phyloP scores from a whole-genome alignment of 1,139 yeast species.

The Geotrichum fermentans region DNA sequence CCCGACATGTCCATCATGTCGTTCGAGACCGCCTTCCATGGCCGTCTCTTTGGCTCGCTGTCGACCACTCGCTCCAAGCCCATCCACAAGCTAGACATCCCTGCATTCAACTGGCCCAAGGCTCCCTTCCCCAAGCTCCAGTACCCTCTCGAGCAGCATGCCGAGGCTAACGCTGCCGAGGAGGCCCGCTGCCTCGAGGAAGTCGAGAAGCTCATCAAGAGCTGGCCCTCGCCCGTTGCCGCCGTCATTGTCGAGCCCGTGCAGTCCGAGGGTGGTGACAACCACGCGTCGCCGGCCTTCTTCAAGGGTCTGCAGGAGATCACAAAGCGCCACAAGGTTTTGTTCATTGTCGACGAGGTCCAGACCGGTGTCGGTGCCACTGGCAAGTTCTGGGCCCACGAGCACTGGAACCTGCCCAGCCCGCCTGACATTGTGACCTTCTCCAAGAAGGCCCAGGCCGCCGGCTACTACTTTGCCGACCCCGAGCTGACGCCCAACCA shows the following conservation, averaged over 20 bases:
- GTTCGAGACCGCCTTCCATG: slow-evolving; percentile 74
- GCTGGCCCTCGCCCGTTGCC: slow-evolving; percentile 65
- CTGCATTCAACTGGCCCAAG: slow-evolving; percentile 83
- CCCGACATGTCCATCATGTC: slow-evolving; percentile 71
- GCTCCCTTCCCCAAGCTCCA: slow-evolving; percentile 72
- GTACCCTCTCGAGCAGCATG: slow-evolving; percentile 62
- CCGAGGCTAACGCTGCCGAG: slow-evolving; percentile 54
- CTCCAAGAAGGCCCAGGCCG: slow-evolving; percentile 81
- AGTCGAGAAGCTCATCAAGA: slow-evolving; percentile 52
- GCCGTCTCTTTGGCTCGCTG: slow-evolving; percentile 74
- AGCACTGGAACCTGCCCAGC: slow-evolving; percentile 65
- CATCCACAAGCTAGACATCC: slow-evolving; percentile 76
- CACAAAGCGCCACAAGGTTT: slow-evolving; percentile 60
- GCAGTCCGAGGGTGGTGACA: slow-evolving; percentile 86
- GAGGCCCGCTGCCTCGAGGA: slow-evolving; percentile 61
- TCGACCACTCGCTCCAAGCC: slow-evolving; percentile 79
- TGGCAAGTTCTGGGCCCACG: slow-evolving; percentile 83
- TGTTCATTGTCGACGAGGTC: slow-evolving; percentile 75
- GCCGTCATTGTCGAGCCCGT: slow-evolving; percentile 75
- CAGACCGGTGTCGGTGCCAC: slow-evolving; percentile 88
- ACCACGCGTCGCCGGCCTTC: slow-evolving; percentile 69
- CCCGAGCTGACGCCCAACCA: slow-evolving; percentile 63
- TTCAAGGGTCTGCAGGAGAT: slow-evolving; percentile 75
- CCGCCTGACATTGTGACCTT: slow-evolving; percentile 81
- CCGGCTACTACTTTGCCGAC: slow-evolving; percentile 75